Evolutionary conservation across 2,329 filamentous ascomycete genomes (phyloP).

Genomic region (Fusarium circinatum): DNA sequence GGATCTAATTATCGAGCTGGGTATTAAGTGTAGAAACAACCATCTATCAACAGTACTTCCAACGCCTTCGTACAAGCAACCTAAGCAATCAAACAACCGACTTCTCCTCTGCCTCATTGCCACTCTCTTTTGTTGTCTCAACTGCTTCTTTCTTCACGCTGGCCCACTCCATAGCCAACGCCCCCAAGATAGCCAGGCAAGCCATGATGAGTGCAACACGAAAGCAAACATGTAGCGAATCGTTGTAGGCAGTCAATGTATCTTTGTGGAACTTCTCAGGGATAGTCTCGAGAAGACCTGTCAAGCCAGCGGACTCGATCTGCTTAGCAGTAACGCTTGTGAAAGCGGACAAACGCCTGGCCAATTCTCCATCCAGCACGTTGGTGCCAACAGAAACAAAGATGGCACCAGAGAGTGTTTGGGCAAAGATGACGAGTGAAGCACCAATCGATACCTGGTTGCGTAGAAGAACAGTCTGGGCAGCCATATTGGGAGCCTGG

Average conservation of each 20-base stretch:
- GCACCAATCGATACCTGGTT: slow-evolving; percentile 59
- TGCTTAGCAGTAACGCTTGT: slow-evolving; percentile 4
- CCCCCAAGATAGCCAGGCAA: slow-evolving; percentile 60
- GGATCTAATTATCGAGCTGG: neutral
- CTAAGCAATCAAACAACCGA: neutral
- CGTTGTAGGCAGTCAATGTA: slow-evolving; percentile 61
- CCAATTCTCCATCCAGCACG: slow-evolving; percentile 60
- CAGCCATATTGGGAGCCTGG: slow-evolving; percentile 58
- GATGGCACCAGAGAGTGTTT: slow-evolving; percentile 56
- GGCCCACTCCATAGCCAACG: slow-evolving; percentile 22
- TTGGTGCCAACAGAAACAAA: slow-evolving; percentile 64
- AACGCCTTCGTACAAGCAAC: neutral
- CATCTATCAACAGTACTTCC: neutral
- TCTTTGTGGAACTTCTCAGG: slow-evolving; percentile 1
- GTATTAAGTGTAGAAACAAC: neutral
- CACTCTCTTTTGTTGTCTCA: neutral
- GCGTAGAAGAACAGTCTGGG: slow-evolving; percentile 55
- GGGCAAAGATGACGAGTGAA: slow-evolving; percentile 58
- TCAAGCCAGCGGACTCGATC: slow-evolving; percentile 20
- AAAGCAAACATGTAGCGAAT: slow-evolving; percentile 63
- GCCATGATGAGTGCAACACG: slow-evolving; percentile 63
- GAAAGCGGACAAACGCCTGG: slow-evolving; percentile 8
- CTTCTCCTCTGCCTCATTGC: neutral
- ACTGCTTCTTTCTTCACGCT: slow-evolving; percentile 5
- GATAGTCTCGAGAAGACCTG: slow-evolving; percentile 2